phyloP scores from a whole-genome alignment of 208 protist species.

The Wallacemonas sp. region DNA sequence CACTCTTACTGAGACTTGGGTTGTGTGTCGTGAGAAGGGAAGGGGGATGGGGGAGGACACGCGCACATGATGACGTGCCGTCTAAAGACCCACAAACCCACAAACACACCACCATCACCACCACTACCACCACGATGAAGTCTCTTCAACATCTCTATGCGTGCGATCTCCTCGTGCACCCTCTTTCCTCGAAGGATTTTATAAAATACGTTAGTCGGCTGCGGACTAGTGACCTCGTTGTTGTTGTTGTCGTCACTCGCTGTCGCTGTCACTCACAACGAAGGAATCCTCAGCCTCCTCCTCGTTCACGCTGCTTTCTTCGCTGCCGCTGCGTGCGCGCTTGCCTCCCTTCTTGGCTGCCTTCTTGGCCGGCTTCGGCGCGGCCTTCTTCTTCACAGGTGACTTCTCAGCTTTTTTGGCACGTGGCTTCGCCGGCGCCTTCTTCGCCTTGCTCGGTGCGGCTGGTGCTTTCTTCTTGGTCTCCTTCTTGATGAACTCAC shows the following conservation, averaged over 20 bases:
- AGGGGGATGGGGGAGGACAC: too few relatives aligned
- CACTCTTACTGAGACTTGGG: too few relatives aligned
- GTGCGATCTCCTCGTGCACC: too few relatives aligned
- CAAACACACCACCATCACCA: too few relatives aligned
- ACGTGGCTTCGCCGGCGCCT: constrained; percentile 17
- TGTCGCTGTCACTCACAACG: constrained; percentile 20
- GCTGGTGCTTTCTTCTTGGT: constrained; percentile 11
- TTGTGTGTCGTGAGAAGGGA: too few relatives aligned
- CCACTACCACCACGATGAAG: too few relatives aligned
- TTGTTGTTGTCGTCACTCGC: not conserved
- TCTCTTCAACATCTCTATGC: too few relatives aligned
- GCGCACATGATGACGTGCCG: too few relatives aligned
- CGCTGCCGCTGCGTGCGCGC: constrained; percentile 8
- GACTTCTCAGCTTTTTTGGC: constrained; percentile 24
- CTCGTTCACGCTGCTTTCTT: constrained; percentile 17
- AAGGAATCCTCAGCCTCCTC: constrained; percentile 19
- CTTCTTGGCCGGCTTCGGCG: constrained; percentile 17
- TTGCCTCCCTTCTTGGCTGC: constrained; percentile 16
- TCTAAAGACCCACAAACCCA: too few relatives aligned
- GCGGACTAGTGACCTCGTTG: too few relatives aligned
- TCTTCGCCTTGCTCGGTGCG: constrained; percentile 10
- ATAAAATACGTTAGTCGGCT: too few relatives aligned
- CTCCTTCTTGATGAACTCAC: constrained; percentile 18
- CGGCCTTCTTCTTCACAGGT: constrained; percentile 18
- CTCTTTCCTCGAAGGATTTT: too few relatives aligned